Percentiles rank a stretch among this genome's conserved stretches.
These are phyloP conservation scores for Aspergillus candidus DNA, from an alignment of 2,329 filamentous ascomycete genomes.

Conservation along the genomic window DNA sequence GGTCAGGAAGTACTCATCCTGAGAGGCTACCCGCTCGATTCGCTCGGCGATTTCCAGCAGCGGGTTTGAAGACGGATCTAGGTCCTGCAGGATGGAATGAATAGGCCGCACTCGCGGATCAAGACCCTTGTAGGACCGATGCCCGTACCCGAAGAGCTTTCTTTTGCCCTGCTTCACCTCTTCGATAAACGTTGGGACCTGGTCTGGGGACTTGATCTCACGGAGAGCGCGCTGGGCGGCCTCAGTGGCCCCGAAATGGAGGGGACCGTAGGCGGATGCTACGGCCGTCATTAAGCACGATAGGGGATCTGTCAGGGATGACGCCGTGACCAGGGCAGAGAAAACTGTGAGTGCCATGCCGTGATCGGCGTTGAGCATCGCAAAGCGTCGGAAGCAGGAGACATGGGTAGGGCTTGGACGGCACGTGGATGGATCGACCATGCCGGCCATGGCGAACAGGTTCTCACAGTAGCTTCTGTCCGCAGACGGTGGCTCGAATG, in stretches of 20 bases:
- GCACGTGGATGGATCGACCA: slow-evolving; percentile 45
- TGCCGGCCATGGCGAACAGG: slow-evolving; percentile 50
- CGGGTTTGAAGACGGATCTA: slow-evolving; percentile 10
- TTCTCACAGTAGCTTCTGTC: slow-evolving; percentile 51
- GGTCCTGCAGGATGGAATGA: slow-evolving; percentile 19
- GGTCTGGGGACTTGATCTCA: slow-evolving; percentile 20
- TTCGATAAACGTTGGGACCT: slow-evolving; percentile 23
- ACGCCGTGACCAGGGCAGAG: slow-evolving; percentile 52
- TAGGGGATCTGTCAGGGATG: slow-evolving; percentile 52
- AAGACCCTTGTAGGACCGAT: slow-evolving; percentile 26
- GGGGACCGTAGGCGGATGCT: slow-evolving; percentile 52
- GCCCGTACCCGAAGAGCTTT: slow-evolving; percentile 28
- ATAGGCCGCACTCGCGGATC: slow-evolving; percentile 25
- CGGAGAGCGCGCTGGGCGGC: slow-evolving; percentile 44
- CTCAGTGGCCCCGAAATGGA: slow-evolving; percentile 56
- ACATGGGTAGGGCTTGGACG: slow-evolving; percentile 42
- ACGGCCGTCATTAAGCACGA: slow-evolving; percentile 48
- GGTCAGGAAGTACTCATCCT: slow-evolving; percentile 22
- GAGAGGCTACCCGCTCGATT: slow-evolving; percentile 20
- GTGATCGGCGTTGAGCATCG: slow-evolving; percentile 54
- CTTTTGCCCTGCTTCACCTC: slow-evolving; percentile 22
- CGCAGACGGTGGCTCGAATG: slow-evolving; percentile 19
- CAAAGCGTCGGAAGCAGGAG: slow-evolving; percentile 48
- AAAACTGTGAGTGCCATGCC: slow-evolving; percentile 55
- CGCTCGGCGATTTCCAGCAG: slow-evolving; percentile 21